Evolutionary conservation across 495 filamentous ascomycete species (phyloP).

Genomic region (Bombardia bombarda): DNA sequence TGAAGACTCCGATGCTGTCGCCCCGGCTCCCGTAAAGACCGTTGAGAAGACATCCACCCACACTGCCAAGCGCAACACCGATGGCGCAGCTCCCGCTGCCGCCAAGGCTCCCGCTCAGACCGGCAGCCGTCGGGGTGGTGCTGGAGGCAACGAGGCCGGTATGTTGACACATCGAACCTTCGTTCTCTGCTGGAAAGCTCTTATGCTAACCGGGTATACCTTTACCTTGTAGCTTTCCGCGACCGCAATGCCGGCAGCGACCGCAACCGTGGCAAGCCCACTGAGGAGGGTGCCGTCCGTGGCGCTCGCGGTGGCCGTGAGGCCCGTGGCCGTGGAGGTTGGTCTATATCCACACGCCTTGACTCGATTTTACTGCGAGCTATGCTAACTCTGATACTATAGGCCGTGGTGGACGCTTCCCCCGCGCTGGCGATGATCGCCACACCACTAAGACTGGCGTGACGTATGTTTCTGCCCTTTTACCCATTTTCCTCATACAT

Average conservation of each 20-base stretch:
- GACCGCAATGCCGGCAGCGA: constrained; percentile 76
- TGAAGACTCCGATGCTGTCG: constrained; percentile 69
- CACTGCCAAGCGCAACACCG: constrained; percentile 81
- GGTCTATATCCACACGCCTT: constrained; percentile 1
- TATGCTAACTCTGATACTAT: constrained; percentile 6
- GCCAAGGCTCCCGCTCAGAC: constrained; percentile 37
- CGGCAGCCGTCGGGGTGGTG: constrained; percentile 46
- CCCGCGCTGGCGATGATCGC: constrained; percentile 63
- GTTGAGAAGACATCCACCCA: constrained; percentile 76
- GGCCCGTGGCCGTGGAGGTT: constrained; percentile 53
- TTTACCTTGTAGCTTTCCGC: constrained; percentile 66
- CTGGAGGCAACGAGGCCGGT: constrained; percentile 79
- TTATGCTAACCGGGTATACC: constrained; percentile 12
- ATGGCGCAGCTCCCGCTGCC: constrained; percentile 53
- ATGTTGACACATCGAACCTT: constrained; percentile 13
- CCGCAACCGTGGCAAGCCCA: constrained; percentile 75
- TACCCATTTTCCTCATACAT: constrained; percentile 2
- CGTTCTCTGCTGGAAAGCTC: background rate
- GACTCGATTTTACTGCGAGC: too few relatives aligned
- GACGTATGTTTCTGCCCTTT: constrained; percentile 45
- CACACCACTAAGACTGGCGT: constrained; percentile 67
- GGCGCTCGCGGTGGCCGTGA: constrained; percentile 45
- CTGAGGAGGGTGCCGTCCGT: constrained; percentile 56
- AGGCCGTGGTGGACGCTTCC: constrained; percentile 39
- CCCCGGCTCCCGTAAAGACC: constrained; percentile 74